A percentile compares a stretch with the other conserved stretches of the same genome.
These are phyloP conservation scores for Cinnamomum micranthum DNA, from an alignment of 164 flowering plant genomes.

Conservation along the genomic window DNA sequence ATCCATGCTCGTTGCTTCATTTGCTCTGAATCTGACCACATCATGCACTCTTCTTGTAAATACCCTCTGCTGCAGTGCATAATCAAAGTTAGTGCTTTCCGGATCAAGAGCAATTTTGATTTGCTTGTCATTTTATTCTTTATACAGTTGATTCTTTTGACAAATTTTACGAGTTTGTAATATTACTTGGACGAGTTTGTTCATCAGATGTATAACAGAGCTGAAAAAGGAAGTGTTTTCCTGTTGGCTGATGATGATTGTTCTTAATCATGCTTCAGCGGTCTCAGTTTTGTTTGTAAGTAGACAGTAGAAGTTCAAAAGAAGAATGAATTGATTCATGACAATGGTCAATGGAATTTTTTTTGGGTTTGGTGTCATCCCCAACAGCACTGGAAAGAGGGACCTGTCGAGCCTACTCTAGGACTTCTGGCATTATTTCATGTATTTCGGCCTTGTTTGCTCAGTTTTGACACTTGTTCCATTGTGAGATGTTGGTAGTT, in stretches of 20 bases:
- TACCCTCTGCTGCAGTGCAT: constrained; percentile 11
- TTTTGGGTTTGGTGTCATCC: no score
- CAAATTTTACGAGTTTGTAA: constrained; percentile 8
- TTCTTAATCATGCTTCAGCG: no score
- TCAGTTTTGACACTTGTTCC: no score
- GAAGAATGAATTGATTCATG: no score
- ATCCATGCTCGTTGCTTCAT: neutral
- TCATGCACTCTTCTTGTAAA: constrained; percentile 14
- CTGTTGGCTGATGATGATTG: neutral
- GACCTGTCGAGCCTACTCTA: no score
- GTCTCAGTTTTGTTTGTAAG: no score
- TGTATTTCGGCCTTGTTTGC: no score
- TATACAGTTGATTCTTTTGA: constrained; percentile 2
- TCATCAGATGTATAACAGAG: constrained; percentile 8
- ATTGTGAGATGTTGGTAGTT: no score
- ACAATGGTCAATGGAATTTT: no score
- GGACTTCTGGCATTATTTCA: no score
- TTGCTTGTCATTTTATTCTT: neutral
- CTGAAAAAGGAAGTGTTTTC: constrained; percentile 6
- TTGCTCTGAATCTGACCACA: neutral
- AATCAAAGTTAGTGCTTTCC: neutral
- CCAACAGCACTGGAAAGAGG: no score
- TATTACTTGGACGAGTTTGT: constrained; percentile 8
- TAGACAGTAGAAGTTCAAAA: no score
- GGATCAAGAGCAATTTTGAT: constrained; percentile 1